Evolutionary conservation across 495 filamentous ascomycete species (phyloP), one percentile per base, ranked within the genome.

Genomic region (Podospora conica): DNA sequence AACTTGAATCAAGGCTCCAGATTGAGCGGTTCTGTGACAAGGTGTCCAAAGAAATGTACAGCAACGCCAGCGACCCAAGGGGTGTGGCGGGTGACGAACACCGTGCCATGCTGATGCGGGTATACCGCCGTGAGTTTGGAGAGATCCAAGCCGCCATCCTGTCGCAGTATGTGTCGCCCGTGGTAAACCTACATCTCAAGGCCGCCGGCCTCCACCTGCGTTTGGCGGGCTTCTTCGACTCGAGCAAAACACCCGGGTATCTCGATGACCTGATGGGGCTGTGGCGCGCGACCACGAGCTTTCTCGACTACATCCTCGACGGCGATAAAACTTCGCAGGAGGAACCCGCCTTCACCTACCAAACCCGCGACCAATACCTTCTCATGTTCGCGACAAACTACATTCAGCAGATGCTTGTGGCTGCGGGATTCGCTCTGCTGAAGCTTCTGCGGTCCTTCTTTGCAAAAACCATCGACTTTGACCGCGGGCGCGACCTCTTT

Each of bases 351-450:
- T 76, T 70, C 29, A 62, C 60, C 3, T 76, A 74, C 53, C 72
- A 75, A 63, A 27, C 65, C 31, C 70, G 72, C 18, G 80, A 80
- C 67, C 72, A 79, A 58, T 74, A 73, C 62, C 81, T 89, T 21
- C 78, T 97, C 12, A 81, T 82, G 21, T 92, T 90, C 71, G 85
- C 88, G 20, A 91, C 91, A 53, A 93, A 94, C 73, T 96, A 96
- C 74, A 84, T 96, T 62, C 88, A 93, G 69, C 93, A 96, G 77
- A 96, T 96, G 89, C 87, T 96, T 71, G 88, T 96, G 48, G 93
- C 92, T 48, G 91, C 87, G 1, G 91, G 91, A 18, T 96, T 94
- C 71, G 88, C 91, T 5, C 76, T 97, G 48, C 80, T 96, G 60
- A 96, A 96, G 74, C 82, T 97, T 28, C 83, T 93, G 73, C 90